Evolutionary conservation across 2,329 filamentous ascomycete genomes (phyloP).

Genomic region (Leptodontidium sp.): DNA sequence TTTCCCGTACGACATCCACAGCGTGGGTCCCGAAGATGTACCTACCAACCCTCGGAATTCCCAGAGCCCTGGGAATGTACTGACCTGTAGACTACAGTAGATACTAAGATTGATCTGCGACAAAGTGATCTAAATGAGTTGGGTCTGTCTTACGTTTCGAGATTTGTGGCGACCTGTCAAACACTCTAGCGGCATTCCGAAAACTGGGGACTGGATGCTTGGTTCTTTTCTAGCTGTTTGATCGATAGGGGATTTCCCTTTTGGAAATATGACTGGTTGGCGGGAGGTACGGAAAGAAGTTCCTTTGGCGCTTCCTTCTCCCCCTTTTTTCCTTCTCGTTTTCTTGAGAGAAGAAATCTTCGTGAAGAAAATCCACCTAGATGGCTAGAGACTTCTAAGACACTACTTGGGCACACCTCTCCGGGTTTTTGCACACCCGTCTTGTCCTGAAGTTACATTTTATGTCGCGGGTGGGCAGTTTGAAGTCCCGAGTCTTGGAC

Average conservation of each 20-base stretch:
- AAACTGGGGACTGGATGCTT: slow-evolving; percentile 1
- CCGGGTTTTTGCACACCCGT: background rate
- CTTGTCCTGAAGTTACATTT: background rate
- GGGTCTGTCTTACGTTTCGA: background rate
- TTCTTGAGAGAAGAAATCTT: background rate
- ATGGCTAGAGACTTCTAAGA: background rate
- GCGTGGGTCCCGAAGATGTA: slow-evolving; percentile 3
- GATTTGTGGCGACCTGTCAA: background rate
- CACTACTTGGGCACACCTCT: background rate
- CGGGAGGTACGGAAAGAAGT: background rate
- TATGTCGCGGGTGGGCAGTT: background rate
- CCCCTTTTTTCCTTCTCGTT: background rate
- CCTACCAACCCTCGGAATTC: background rate
- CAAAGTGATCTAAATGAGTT: background rate
- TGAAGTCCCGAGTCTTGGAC: background rate
- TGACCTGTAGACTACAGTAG: background rate
- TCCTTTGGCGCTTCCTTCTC: background rate
- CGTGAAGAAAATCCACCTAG: background rate
- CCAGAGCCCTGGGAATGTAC: background rate
- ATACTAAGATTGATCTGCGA: slow-evolving; percentile 9
- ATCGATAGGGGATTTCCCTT: slow-evolving; percentile 11
- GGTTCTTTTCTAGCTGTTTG: slow-evolving; percentile 8
- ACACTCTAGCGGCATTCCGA: background rate
- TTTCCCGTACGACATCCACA: slow-evolving; percentile 3
- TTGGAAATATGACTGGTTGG: background rate